Evolutionary conservation across 345 rosid species (phyloP), one percentile per base, ranked within the genome.

Genomic region (Zanthoxylum bungeanum): DNA sequence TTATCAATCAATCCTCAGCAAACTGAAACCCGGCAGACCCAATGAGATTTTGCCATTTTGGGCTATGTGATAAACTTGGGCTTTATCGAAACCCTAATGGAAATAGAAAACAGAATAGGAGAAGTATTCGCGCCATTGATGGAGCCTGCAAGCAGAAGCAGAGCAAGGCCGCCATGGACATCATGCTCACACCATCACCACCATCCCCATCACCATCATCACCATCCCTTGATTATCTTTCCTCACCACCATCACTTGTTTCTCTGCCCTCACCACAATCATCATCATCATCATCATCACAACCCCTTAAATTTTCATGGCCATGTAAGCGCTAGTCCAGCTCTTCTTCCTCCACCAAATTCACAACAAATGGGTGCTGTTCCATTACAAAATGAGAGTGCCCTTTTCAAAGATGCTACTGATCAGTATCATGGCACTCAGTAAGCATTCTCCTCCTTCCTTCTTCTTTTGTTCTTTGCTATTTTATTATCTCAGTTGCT

Each of bases 401-500:
- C 28, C 19, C 40, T 6, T 53, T 25, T 44, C 46, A 21, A 19
- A 46, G 67, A 60, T 62, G 44, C 64, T 19, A 36, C 52, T 22
- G 55, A 50, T 17, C n/a, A n/a, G n/a, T n/a, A n/a, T n/a, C 44
- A 66, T 44, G 51, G 22, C 24, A 7, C 27, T 12, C 74, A 40
- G 87, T 83, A 73, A 68, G 80, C 71, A 34, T 21, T 21, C 71
- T 37, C 33, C 50, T 49, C 17, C 9, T 64, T 44, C 17, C 49
- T 4, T 33, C 64, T 60, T 51, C 37, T 47, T 74, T 59, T 14
- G 16, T 39, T 39, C 19, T 33, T 34, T 37, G n/a, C 17, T n/a
- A n/a, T 37, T 46, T 46, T 17, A 17, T 3, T 16, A 50, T 4
- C 3, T 47, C 11, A 37, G 1, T 37, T 12, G 8, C 60, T 39